Conservation (phyloP, 192 early-diverging fungal species). For the Mortierella hygrophila region DNA sequence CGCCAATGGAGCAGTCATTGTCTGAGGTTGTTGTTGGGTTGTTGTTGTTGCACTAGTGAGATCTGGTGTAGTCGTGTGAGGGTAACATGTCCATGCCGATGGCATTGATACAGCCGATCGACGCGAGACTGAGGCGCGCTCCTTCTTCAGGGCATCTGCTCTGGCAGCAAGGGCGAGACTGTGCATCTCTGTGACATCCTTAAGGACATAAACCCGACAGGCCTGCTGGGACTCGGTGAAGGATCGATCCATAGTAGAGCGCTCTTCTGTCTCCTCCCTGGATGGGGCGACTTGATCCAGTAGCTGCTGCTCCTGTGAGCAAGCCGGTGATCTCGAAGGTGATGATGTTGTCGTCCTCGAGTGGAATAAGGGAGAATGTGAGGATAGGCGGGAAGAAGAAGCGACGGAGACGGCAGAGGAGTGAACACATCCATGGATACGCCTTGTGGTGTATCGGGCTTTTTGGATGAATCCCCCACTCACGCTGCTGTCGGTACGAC, state of each 20-base stretch:
- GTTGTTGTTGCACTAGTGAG: background rate
- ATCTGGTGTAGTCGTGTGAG: background rate
- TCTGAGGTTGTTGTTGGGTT: background rate
- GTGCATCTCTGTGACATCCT: constrained; percentile 43
- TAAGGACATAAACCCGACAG: constrained; percentile 43
- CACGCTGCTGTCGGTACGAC: background rate
- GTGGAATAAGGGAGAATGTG: constrained; percentile 3
- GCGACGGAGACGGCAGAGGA: background rate
- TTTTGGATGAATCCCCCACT: background rate
- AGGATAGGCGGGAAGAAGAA: background rate
- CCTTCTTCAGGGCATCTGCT: background rate
- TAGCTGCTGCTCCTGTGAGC: background rate
- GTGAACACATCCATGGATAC: constrained; percentile 45
- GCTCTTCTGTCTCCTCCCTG: background rate
- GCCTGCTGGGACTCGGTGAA: background rate
- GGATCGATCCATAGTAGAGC: background rate
- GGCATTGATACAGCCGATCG: background rate
- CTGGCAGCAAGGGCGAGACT: constrained; percentile 14
- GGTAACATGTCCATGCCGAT: background rate
- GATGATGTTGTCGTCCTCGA: background rate
- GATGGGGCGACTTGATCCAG: constrained; percentile 7
- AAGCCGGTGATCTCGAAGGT: background rate
- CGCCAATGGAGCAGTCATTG: background rate
- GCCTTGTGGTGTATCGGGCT: background rate
- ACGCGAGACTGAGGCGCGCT: background rate